Base-by-base conservation (phyloP, 768 basidiomycete species). In the Cantharellus anzutake region DNA sequence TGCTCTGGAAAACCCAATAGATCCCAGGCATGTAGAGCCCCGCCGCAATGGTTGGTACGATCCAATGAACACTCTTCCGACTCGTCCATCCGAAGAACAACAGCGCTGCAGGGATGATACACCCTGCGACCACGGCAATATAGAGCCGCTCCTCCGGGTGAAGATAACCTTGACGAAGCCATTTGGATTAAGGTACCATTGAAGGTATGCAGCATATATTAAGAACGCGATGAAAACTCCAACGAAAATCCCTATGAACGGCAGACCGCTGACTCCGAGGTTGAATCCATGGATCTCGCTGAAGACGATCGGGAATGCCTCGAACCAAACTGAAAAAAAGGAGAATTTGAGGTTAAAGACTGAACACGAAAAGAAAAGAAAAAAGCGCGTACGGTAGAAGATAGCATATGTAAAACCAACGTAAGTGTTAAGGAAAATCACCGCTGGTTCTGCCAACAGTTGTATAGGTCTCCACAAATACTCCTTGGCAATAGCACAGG, bases 41-140 rank as follows among this genome's bases (percentile, higher is more conserved):
- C 16, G 58, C 50, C 7, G 62, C 63, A 7, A 67, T 55, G 3
- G 61, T 53, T 3, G 65, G 67, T 5, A 59, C 65, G 40, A 67
- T 64, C 68, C 68, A 71, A 59, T 66, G 67, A 4, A 61, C 57
- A 16, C 38, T 3, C 3, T 40, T 60, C 11, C 56, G 60, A 2
- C 67, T 59, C 0, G 67, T 62, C 70, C 69, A 71, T 5, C 71
- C 72, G 50, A 72, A 72, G 70, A 71, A 70, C 64, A 73, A 69
- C 68, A 73, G 68, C 53, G 69, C 65, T 58, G 71, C 66, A 16
- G 67, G 66, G 4, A 72, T 60, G 41, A 66, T 56, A 63, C 70
- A 70, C 5, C 70, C 69, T 7, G 68, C 68, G 56, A 70, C 58
- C 38, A 70, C 63, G 39, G 68, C 70, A 14, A 71, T 62, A 51